These are phyloP conservation scores for Sclerotinia sclerotiorum DNA, from an alignment of 2,329 filamentous ascomycete genomes.

Conservation along the genomic window DNA sequence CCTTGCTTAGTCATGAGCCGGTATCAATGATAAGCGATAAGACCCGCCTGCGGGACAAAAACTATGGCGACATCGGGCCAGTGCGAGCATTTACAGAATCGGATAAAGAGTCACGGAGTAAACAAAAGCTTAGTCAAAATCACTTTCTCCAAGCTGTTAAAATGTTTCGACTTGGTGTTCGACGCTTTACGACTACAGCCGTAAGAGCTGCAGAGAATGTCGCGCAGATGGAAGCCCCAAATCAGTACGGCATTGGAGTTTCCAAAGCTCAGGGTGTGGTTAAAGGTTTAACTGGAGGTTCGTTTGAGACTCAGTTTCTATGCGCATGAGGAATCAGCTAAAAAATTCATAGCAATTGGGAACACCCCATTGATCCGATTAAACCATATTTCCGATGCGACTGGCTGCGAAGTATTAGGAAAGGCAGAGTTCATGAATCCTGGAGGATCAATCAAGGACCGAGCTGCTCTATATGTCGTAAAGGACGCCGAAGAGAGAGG, in stretches of 20 bases:
- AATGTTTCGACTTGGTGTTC: constrained; percentile 57
- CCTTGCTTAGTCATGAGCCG: constrained; percentile 19
- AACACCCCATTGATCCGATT: constrained; percentile 94
- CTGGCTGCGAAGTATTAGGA: constrained; percentile 89
- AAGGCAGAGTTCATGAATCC: constrained; percentile 99
- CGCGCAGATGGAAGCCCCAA: constrained; percentile 49
- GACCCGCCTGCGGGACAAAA: constrained; percentile 6
- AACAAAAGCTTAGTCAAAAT: background rate
- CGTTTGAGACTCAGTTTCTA: constrained; percentile 23
- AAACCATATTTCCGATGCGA: constrained; percentile 83
- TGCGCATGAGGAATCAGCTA: constrained; percentile 24
- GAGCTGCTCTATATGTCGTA: constrained; percentile 90
- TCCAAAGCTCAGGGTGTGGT: constrained; percentile 66
- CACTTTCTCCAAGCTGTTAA: constrained; percentile 9
- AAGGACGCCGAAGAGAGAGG: constrained; percentile 89
- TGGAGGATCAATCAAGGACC: constrained; percentile 93
- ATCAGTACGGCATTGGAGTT: constrained; percentile 59
- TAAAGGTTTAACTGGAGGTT: constrained; percentile 68
- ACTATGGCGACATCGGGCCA: constrained; percentile 5
- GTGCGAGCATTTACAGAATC: constrained; percentile 1
- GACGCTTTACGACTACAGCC: constrained; percentile 57
- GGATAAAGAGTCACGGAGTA: constrained; percentile 15
- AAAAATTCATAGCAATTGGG: constrained; percentile 70
- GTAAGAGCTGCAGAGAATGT: constrained; percentile 49
- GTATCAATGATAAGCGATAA: constrained; percentile 22